phyloP scores from a whole-genome alignment of 805 yeast species.

The Peterozyma toletana region DNA sequence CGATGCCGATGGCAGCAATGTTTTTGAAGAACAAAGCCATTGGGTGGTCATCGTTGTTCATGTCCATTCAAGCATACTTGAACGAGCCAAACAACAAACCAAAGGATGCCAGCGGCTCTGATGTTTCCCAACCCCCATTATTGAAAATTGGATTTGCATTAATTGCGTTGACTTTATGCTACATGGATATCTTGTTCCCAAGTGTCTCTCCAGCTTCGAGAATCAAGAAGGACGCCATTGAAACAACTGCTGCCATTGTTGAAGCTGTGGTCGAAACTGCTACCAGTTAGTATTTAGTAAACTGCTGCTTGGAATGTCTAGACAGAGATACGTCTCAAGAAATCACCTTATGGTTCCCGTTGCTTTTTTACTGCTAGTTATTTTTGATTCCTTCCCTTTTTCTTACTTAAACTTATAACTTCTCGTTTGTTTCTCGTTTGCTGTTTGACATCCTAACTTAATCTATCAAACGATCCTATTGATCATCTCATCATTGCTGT shows the following conservation, averaged over 20 bases:
- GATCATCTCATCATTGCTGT: no score
- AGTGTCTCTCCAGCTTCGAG: slow-evolving; percentile 24
- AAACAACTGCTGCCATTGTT: slow-evolving; percentile 15
- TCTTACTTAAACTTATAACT: no score
- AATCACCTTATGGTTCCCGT: no score
- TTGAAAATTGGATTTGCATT: slow-evolving; percentile 39
- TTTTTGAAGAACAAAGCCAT: slow-evolving; percentile 48
- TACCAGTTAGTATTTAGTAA: background rate
- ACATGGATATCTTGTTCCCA: slow-evolving; percentile 46
- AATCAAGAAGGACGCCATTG: slow-evolving; percentile 15
- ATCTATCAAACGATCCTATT: no score
- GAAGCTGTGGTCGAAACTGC: slow-evolving; percentile 9
- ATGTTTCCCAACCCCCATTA: slow-evolving; percentile 32
- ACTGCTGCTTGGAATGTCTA: no score
- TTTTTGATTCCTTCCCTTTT: no score
- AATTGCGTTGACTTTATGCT: slow-evolving; percentile 39
- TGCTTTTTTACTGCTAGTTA: no score
- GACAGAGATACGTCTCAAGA: no score
- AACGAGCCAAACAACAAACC: slow-evolving; percentile 24
- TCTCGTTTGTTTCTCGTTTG: no score
- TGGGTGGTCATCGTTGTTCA: slow-evolving; percentile 47
- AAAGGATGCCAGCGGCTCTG: background rate
- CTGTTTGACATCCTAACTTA: no score
- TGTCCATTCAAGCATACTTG: slow-evolving; percentile 43
- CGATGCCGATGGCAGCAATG: slow-evolving; percentile 60